Conservation (phyloP, 164 flowering plant species). For the Warburgia ugandensis region DNA sequence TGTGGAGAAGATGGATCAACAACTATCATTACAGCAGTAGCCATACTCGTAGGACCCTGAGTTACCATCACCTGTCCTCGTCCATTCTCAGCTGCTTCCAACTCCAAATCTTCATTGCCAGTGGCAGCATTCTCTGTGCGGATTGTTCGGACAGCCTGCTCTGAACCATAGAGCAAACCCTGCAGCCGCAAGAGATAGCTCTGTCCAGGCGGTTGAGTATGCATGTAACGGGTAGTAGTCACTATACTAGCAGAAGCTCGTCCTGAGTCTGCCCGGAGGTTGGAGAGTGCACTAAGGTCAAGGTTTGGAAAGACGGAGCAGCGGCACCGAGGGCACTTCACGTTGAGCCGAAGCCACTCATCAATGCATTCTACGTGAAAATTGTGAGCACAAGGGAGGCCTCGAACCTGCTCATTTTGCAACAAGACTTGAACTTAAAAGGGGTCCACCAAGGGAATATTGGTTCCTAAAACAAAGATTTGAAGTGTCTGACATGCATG, state of each 20-base stretch:
- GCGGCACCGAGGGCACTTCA: conserved; percentile 95
- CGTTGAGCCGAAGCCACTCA: conserved; percentile 91
- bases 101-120: conserved; percentile 24
- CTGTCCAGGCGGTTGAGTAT: conserved; percentile 55
- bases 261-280: conserved; percentile 61
- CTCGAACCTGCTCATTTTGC: conserved; percentile 68
- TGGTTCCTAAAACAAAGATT: too few relatives aligned
- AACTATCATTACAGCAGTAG: not conserved
- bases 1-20: conserved; percentile 5
- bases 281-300: conserved; percentile 85
- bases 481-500: too few relatives aligned
- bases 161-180: too few relatives aligned
- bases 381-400: conserved; percentile 98
- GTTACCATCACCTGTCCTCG: conserved; percentile 8
- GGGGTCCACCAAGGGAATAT: too few relatives aligned
- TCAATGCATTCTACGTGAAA: conserved; percentile 97
- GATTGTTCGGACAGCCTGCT: conserved; percentile 55
- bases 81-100: conserved; percentile 55
- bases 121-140: conserved; percentile 42
- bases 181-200: conserved; percentile 71
- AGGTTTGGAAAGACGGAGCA: conserved; percentile 94
- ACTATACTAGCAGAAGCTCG: conserved; percentile 39
- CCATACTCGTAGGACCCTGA: conserved; percentile 4
- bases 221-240: conserved; percentile 43
- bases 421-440: too few relatives aligned